A percentile compares a stretch with the other conserved stretches of the same genome.
Evolutionary conservation across 2,329 filamentous ascomycete species (phyloP).

Genomic region (Aspergillus pseudonomiae): DNA sequence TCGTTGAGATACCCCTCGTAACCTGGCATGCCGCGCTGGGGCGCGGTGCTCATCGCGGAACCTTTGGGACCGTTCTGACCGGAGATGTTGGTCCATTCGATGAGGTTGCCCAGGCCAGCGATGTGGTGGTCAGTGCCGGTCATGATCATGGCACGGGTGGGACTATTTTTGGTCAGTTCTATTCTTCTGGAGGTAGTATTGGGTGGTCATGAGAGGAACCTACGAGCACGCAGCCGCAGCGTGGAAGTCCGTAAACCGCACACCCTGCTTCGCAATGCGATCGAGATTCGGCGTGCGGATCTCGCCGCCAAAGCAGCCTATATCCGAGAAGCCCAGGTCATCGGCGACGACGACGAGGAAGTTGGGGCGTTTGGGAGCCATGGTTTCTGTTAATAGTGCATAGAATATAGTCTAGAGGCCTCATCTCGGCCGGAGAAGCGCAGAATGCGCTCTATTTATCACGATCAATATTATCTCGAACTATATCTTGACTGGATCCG

Average conservation of each 20-base stretch:
- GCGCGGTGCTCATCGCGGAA: conserved; percentile 55
- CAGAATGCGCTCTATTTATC: neutral
- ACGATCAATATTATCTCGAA: neutral
- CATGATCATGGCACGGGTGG: conserved; percentile 68
- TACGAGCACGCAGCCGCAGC: conserved; percentile 65
- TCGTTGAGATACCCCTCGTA: conserved; percentile 68
- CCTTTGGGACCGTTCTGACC: conserved; percentile 57
- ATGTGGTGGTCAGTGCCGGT: conserved; percentile 64
- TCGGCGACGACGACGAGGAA: conserved; percentile 64
- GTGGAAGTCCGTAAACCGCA: conserved; percentile 68
- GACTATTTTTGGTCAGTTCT: conserved; percentile 34
- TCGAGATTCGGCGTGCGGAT: conserved; percentile 64
- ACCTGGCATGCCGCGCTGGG: conserved; percentile 61
- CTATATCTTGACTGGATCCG: neutral
- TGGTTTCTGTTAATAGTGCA: conserved; percentile 7
- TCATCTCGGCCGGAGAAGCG: neutral
- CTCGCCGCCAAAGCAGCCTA: conserved; percentile 62
- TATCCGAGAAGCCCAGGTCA: conserved; percentile 64
- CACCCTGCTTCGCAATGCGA: conserved; percentile 53
- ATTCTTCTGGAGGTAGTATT: neutral
- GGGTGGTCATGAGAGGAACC: conserved; percentile 11
- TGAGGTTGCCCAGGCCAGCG: conserved; percentile 59
- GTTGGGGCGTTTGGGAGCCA: conserved; percentile 55
- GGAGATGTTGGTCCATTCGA: conserved; percentile 60
- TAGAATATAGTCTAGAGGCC: neutral